Evolutionary conservation across 345 rosid genomes (phyloP).

Genomic region (Citrus cavaleriei): DNA sequence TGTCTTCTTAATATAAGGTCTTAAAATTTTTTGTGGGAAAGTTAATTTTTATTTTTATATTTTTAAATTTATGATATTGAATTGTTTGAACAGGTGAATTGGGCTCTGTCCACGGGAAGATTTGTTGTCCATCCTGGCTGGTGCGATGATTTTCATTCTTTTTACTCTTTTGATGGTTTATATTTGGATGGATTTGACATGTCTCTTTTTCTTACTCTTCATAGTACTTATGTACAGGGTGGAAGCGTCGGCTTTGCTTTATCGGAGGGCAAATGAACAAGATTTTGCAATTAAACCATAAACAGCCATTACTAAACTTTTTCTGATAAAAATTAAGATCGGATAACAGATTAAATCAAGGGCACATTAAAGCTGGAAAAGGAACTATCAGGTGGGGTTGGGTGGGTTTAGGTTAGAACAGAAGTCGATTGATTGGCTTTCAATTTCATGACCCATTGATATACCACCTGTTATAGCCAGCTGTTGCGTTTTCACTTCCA

Average conservation of each 20-base stretch:
- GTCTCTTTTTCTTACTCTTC: background rate
- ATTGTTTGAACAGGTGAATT: conserved; percentile 74
- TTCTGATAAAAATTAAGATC: conserved; percentile 29
- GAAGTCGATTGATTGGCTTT: background rate
- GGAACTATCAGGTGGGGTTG: conserved; percentile 12
- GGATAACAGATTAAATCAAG: conserved; percentile 22
- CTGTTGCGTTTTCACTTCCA: background rate
- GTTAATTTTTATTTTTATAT: background rate
- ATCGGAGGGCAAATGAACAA: conserved; percentile 87
- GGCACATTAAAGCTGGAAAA: conserved; percentile 12
- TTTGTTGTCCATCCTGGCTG: conserved; percentile 96
- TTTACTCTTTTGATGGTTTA: background rate
- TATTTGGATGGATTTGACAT: background rate
- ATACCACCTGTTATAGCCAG: conserved; percentile 19
- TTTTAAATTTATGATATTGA: conserved; percentile 1
- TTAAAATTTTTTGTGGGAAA: background rate
- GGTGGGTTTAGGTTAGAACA: conserved; percentile 10
- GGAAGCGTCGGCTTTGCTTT: conserved; percentile 97
- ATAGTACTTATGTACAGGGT: conserved; percentile 56
- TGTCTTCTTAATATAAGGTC: background rate
- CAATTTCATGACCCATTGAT: background rate
- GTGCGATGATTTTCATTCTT: conserved; percentile 37
- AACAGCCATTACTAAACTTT: conserved; percentile 16
- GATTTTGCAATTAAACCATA: conserved; percentile 79
- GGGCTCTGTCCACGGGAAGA: conserved; percentile 78